Percentiles rank a stretch among this genome's conserved stretches.
phyloP scores from a whole-genome alignment of 805 yeast genomes.

The Komagataella pastoris region DNA sequence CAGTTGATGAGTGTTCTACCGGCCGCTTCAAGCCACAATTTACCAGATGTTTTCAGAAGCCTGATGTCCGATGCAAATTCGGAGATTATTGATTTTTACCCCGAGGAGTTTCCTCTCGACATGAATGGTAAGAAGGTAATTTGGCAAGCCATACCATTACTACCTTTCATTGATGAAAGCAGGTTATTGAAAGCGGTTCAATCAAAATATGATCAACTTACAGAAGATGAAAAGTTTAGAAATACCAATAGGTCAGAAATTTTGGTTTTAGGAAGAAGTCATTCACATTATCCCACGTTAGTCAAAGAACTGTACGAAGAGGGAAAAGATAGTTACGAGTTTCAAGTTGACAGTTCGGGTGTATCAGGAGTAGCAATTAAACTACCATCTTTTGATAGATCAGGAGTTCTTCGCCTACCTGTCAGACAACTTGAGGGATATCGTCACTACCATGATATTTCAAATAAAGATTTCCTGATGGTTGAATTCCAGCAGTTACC shows the following conservation, averaged over 20 bases:
- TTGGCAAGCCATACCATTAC: slow-evolving; percentile 87
- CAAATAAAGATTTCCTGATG: slow-evolving; percentile 22
- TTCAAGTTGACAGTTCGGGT: slow-evolving; percentile 38
- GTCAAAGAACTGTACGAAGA: slow-evolving; percentile 26
- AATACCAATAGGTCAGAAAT: slow-evolving; percentile 63
- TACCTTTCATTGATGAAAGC: slow-evolving; percentile 85
- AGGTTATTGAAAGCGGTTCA: slow-evolving; percentile 56
- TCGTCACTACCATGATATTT: slow-evolving; percentile 24
- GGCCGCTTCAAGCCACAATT: slow-evolving; percentile 79
- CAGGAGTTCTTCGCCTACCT: slow-evolving; percentile 30
- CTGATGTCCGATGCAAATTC: slow-evolving; percentile 71
- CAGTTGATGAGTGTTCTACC: slow-evolving; percentile 93
- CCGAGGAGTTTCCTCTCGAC: slow-evolving; percentile 77
- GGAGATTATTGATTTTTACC: slow-evolving; percentile 84
- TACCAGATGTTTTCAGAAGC: slow-evolving; percentile 71
- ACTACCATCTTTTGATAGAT: slow-evolving; percentile 21
- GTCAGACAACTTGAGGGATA: slow-evolving; percentile 1
- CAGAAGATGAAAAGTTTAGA: slow-evolving; percentile 56
- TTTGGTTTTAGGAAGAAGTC: slow-evolving; percentile 51
- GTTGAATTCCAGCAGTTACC: slow-evolving; percentile 51
- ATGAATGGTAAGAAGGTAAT: slow-evolving; percentile 93
- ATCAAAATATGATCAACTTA: slow-evolving; percentile 45
- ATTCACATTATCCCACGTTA: slow-evolving; percentile 32
- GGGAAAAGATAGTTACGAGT: slow-evolving; percentile 14
- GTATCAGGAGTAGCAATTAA: slow-evolving; percentile 42